These are phyloP conservation scores for Asclepias syriaca DNA, from an alignment of 257 asterid species.

Conservation along the genomic window DNA sequence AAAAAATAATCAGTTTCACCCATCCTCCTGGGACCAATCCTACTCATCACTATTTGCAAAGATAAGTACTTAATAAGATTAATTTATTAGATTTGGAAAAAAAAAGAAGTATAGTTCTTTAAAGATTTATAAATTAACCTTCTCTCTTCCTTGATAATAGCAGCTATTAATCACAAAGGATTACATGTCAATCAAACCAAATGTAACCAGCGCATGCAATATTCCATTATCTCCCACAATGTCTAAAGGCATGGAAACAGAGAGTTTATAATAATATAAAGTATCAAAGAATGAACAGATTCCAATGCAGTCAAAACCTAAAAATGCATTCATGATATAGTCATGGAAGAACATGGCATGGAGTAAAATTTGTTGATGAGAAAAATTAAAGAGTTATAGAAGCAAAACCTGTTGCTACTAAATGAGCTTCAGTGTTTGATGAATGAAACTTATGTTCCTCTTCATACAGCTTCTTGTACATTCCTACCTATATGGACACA, in stretches of 20 bases:
- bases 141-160: not conserved
- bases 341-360: not conserved
- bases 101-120: not conserved
- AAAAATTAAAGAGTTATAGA: not conserved
- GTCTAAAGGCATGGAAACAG: not conserved
- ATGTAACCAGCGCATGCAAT: not conserved
- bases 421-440: constrained; percentile 34
- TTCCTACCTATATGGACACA: constrained; percentile 54
- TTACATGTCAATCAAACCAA: not conserved
- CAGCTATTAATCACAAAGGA: not conserved
- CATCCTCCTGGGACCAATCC: too few species aligned
- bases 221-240: not conserved
- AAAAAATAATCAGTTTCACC: too few species aligned
- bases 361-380: not conserved
- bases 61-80: too few species aligned
- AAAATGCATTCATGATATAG: not conserved
- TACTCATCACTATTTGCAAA: too few species aligned
- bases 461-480: constrained; percentile 82
- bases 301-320: not conserved
- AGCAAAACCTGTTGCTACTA: constrained; percentile 48
- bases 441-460: constrained; percentile 63
- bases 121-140: not conserved
- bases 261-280: not conserved
- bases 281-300: not conserved
- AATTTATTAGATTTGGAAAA: too few species aligned